Evolutionary conservation across 129 eudicot genomes (phyloP), one percentile per base, ranked within the genome.

Genomic region (Helichrysum umbraculigerum): DNA sequence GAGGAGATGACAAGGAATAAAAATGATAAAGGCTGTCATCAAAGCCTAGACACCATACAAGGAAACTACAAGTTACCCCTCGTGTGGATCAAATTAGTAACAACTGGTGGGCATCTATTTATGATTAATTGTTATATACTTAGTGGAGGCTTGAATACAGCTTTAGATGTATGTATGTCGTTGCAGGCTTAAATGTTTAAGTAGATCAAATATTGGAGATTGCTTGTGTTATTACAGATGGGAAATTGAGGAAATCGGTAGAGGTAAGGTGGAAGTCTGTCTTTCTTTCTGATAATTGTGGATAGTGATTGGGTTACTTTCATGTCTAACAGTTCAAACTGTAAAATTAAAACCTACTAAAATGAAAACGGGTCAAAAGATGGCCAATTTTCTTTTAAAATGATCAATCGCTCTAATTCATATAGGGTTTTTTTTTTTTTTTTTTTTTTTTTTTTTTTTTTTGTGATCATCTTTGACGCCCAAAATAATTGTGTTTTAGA

Each of bases 81-180:
- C 44, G 96, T 94, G 51, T 94, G 98, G 98, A 94, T 94, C 81
- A 95, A 94, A 80, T 79, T 94, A 84, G 89, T 87, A 84, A 94
- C 87, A 88, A 88, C 97, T 28, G 98, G 98, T 87, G 72, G 37
- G 81, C 56, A 59, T 57, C 33, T 51, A 44, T n/a, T 32, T 62
- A 61, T 70, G 0, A 9, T 69, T 25, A 12, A 68, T 29, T 54
- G 58, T 33, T 66, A 5, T 76, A 68, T 37, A 56, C 4, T 14
- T 50, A 20, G 0, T 30, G 74, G 42, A 54, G 35, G 41, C 29
- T 20, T 68, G 41, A 11, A 22, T 67, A 57, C 65, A 9, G 41
- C 1, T 52, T 4, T 19, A n/a, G 7, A 52, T 30, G 72, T 47
- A 65, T 11, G 33, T 75, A 75, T 6, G 62, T 44, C 50, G 65